A percentile compares a stretch with the other conserved stretches of the same genome.
Conservation (phyloP, 1,139 yeast genomes). For the Blastobotrys elegans region DNA sequence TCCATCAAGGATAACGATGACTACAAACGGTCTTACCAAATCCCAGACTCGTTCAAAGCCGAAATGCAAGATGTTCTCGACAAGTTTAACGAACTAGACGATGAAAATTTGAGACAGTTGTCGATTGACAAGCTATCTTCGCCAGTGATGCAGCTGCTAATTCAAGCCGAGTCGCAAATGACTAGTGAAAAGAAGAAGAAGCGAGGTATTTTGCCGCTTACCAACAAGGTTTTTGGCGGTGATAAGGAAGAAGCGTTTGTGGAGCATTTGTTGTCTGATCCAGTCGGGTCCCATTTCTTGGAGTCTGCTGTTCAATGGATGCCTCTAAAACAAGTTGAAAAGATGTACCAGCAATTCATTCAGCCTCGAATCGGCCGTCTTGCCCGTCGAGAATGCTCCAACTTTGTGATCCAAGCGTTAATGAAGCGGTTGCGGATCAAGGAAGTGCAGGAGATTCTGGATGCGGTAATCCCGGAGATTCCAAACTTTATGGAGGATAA, state of each 20-base stretch:
- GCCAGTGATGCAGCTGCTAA: constrained; percentile 75
- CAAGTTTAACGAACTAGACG: constrained; percentile 31
- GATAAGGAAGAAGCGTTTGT: constrained; percentile 63
- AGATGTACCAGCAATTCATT: constrained; percentile 70
- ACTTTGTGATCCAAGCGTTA: constrained; percentile 69
- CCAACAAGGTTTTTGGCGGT: constrained; percentile 34
- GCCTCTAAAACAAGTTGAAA: constrained; percentile 61
- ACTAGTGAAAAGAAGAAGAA: constrained; percentile 18
- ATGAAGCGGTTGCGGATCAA: constrained; percentile 56
- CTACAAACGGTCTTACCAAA: constrained; percentile 50
- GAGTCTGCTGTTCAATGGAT: constrained; percentile 61
- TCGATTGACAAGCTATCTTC: constrained; percentile 80
- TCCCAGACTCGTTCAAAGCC: constrained; percentile 67
- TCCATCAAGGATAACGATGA: constrained; percentile 64
- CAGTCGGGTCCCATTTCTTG: constrained; percentile 88
- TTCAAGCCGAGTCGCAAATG: constrained; percentile 38
- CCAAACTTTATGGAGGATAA: constrained; percentile 55
- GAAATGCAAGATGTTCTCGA: constrained; percentile 30
- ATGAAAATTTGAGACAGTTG: constrained; percentile 58
- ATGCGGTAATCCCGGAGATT: constrained; percentile 63
- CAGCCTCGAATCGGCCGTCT: constrained; percentile 64
- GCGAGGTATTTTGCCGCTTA: constrained; percentile 17
- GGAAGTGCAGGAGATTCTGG: constrained; percentile 59
- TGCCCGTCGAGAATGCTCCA: constrained; percentile 77
- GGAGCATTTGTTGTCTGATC: constrained; percentile 76